phyloP scores from a whole-genome alignment of 2,329 filamentous ascomycete genomes.

The Onygenales sp. region DNA sequence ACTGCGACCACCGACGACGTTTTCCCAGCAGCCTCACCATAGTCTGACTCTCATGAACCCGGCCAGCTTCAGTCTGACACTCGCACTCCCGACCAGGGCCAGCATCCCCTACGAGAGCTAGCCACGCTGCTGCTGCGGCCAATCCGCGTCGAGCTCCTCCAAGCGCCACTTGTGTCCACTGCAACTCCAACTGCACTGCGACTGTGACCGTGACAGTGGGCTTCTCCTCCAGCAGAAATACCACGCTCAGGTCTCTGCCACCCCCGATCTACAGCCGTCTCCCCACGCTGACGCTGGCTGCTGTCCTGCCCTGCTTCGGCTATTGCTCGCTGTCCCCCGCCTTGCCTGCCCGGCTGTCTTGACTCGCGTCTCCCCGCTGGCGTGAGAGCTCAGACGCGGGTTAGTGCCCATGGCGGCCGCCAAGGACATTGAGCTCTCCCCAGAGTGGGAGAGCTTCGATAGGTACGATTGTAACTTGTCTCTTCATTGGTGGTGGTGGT shows the following conservation, averaged over 20 bases:
- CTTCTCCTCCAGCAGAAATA: neutral
- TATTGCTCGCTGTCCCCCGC: neutral
- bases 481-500: neutral
- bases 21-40: no score
- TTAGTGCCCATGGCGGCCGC: slow-evolving; percentile 8
- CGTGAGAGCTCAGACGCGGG: neutral
- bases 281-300: neutral
- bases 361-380: neutral
- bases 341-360: neutral
- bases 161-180: neutral
- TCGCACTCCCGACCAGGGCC: no score
- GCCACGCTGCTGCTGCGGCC: neutral
- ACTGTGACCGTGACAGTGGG: slow-evolving; percentile 7
- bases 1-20: no score
- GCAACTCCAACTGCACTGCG: slow-evolving; percentile 3
- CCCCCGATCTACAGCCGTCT: neutral
- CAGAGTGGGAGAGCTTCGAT: slow-evolving; percentile 63
- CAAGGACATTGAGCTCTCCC: slow-evolving; percentile 36
- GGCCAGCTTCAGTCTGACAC: no score
- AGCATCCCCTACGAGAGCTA: neutral
- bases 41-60: no score
- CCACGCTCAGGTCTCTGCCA: neutral
- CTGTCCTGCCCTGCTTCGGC: neutral
- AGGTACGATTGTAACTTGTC: slow-evolving; percentile 46
- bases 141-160: neutral